phyloP scores from a whole-genome alignment of 129 eudicot species.

The Erigeron canadensis region DNA sequence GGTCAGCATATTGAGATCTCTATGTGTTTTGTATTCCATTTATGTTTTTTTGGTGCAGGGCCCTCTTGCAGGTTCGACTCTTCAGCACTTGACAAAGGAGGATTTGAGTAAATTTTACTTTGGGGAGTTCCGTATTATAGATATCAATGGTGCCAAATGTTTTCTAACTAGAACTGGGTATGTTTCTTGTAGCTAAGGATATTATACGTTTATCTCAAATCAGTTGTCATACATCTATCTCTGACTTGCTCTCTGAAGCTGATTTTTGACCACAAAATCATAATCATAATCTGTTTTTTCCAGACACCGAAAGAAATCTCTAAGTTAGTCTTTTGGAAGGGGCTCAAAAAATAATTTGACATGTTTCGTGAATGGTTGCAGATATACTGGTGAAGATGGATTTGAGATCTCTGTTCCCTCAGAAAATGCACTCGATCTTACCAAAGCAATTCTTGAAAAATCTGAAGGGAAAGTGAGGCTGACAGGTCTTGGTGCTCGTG shows the following conservation, averaged over 20 bases:
- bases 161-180: conserved; percentile 98
- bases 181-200: conserved; percentile 1
- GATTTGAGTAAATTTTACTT: conserved; percentile 96
- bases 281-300: too few relatives aligned
- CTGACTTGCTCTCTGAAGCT: too few relatives aligned
- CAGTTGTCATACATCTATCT: not conserved
- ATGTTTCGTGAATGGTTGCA: conserved; percentile 17
- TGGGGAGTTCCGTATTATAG: conserved; percentile 74
- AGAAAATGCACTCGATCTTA: conserved; percentile 83
- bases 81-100: conserved; percentile 79
- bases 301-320: not conserved
- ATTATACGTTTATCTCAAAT: not conserved
- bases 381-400: conserved; percentile 99
- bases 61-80: conserved; percentile 94
- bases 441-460: conserved; percentile 88
- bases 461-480: conserved; percentile 87
- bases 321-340: not conserved
- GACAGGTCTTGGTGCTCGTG: conserved; percentile 98
- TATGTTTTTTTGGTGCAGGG: conserved; percentile 60
- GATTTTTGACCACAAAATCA: too few relatives aligned
- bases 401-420: conserved; percentile 95
- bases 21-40: conserved; percentile 8
- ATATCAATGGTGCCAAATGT: conserved; percentile 77
- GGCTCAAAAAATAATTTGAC: not conserved
- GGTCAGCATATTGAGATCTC: conserved; percentile 2